phyloP scores from a whole-genome alignment of 257 asterid genomes.

The Nicotiana undulata region DNA sequence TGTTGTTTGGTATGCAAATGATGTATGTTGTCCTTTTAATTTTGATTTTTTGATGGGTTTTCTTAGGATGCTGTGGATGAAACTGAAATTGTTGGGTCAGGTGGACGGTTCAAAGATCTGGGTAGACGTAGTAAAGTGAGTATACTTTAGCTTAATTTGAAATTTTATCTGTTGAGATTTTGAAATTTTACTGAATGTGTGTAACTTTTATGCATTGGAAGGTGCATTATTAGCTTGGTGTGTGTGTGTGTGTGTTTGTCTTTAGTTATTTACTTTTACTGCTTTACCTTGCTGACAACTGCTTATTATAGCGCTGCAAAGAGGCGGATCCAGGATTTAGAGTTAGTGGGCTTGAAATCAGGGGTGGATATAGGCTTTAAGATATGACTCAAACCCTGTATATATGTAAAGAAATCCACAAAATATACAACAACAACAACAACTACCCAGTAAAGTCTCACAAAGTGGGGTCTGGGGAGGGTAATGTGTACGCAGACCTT shows the following conservation, averaged over 20 bases:
- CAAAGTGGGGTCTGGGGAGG: too few relatives aligned
- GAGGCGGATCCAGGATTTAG: not conserved
- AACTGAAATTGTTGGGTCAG: slow-evolving; percentile 32
- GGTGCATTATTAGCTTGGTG: not conserved
- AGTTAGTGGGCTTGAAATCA: not conserved
- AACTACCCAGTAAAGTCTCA: too few relatives aligned
- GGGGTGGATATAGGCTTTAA: too few relatives aligned
- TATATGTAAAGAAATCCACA: too few relatives aligned
- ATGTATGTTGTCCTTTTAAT: not conserved
- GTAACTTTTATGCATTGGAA: not conserved
- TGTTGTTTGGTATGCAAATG: not conserved
- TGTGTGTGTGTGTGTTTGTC: not conserved
- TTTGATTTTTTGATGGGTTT: not conserved
- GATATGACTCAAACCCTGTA: too few relatives aligned
- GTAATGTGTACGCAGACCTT: too few relatives aligned
- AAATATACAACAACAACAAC: too few relatives aligned
- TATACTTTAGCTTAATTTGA: not conserved
- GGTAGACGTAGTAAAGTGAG: slow-evolving; percentile 72
- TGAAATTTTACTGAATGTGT: not conserved
- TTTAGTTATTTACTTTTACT: not conserved
- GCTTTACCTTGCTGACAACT: not conserved
- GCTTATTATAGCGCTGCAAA: not conserved
- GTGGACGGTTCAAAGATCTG: slow-evolving; percentile 37
- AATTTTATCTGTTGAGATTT: not conserved
- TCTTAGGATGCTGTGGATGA: slow-evolving; percentile 25